Evolutionary conservation across 352 stramenopile genomes (phyloP).

Genomic region (Phytophthora cactorum): DNA sequence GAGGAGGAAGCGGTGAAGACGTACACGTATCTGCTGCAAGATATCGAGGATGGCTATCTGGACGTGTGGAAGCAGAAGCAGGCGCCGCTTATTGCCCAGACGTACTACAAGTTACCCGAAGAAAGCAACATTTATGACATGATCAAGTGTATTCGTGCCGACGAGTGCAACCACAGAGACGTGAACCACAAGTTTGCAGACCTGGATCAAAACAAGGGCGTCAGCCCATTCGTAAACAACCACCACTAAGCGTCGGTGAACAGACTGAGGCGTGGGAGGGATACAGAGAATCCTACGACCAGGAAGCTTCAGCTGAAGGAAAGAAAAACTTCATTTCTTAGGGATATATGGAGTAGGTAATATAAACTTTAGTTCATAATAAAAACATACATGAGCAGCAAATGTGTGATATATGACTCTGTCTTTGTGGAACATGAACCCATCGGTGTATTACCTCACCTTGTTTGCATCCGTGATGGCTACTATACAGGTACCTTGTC

Average conservation of each 20-base stretch:
- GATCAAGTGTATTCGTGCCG: conserved; percentile 83
- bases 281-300: background rate
- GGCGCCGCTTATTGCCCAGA: conserved; percentile 73
- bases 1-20: conserved; percentile 92
- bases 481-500: too few relatives aligned
- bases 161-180: conserved; percentile 89
- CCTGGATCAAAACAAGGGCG: conserved; percentile 58
- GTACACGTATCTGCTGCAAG: conserved; percentile 90
- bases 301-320: background rate
- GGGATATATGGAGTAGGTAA: too few relatives aligned
- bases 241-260: conserved; percentile 17
- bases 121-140: conserved; percentile 79
- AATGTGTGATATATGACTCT: too few relatives aligned
- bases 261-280: background rate
- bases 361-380: too few relatives aligned
- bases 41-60: conserved; percentile 86
- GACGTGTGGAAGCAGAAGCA: conserved; percentile 64
- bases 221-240: conserved; percentile 47
- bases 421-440: too few relatives aligned
- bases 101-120: conserved; percentile 88
- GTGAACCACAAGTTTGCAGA: conserved; percentile 86
- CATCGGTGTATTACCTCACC: too few relatives aligned
- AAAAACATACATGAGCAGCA: too few relatives aligned
- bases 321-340: too few relatives aligned
- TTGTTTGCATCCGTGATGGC: too few relatives aligned